Evolutionary conservation across 2,329 filamentous ascomycete genomes (phyloP).

Genomic region (Rutstroemia sp.): DNA sequence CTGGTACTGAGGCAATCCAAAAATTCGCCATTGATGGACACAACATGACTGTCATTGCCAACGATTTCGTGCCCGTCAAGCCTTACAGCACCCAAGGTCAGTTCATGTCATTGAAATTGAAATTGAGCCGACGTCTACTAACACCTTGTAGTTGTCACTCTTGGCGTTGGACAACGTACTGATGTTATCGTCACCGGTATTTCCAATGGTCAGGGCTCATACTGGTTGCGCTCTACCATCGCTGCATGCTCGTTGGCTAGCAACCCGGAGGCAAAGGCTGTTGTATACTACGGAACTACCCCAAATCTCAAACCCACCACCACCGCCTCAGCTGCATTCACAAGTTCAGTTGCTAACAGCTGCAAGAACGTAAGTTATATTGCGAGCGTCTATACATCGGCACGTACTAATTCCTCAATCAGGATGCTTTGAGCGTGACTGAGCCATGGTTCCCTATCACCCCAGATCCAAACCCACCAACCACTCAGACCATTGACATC

Average conservation of each 20-base stretch:
- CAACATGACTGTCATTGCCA: slow-evolving; percentile 56
- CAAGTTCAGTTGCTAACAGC: slow-evolving; percentile 4
- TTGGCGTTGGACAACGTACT: slow-evolving; percentile 37
- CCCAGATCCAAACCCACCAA: slow-evolving; percentile 15
- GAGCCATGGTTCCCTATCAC: slow-evolving; percentile 20
- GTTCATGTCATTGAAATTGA: slow-evolving; percentile 17
- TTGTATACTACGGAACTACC: slow-evolving; percentile 55
- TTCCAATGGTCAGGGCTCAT: slow-evolving; percentile 32
- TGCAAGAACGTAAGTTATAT: slow-evolving; percentile 15
- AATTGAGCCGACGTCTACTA: not conserved
- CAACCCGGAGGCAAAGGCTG: slow-evolving; percentile 47
- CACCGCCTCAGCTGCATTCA: slow-evolving; percentile 14
- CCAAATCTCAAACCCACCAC: slow-evolving; percentile 9
- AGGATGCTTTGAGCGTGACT: not conserved
- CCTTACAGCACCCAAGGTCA: slow-evolving; percentile 55
- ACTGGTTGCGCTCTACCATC: slow-evolving; percentile 48
- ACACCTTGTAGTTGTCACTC: slow-evolving; percentile 5
- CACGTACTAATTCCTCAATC: not conserved
- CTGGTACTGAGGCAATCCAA: slow-evolving; percentile 36
- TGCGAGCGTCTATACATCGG: no score
- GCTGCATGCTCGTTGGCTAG: slow-evolving; percentile 37
- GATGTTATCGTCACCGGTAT: slow-evolving; percentile 37
- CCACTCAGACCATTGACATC: slow-evolving; percentile 29
- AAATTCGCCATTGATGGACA: slow-evolving; percentile 40
- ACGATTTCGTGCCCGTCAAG: slow-evolving; percentile 50